Conservation (phyloP, 1,284 basidiomycete species). For the Microbotryum violaceum region DNA sequence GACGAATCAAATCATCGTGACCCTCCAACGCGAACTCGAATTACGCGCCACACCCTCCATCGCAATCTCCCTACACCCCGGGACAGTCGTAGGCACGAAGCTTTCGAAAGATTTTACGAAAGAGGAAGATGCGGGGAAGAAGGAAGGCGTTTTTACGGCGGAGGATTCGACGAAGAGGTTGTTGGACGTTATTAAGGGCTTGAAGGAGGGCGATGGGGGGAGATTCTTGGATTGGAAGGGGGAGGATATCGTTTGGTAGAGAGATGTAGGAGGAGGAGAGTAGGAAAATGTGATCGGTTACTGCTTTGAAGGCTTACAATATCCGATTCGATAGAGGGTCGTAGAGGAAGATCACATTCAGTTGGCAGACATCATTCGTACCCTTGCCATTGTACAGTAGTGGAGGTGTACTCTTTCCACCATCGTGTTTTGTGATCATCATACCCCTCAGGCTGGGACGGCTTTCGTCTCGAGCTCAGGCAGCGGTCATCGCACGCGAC, state of each 20-base stretch:
- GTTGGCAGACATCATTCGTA: too few relatives aligned
- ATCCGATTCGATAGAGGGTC: too few relatives aligned
- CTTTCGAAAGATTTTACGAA: conserved; percentile 34
- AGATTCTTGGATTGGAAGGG: conserved; percentile 46
- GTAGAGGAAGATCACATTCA: too few relatives aligned
- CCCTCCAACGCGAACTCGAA: conserved; percentile 35
- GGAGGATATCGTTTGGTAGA: conserved; percentile 32
- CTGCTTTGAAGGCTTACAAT: too few relatives aligned
- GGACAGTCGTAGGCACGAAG: conserved; percentile 35
- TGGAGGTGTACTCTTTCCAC: too few relatives aligned
- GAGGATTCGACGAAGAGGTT: conserved; percentile 55
- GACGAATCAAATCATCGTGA: conserved; percentile 39
- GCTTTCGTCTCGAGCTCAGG: too few relatives aligned
- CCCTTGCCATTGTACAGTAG: too few relatives aligned
- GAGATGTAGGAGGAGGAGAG: too few relatives aligned
- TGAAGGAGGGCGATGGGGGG: conserved; percentile 51
- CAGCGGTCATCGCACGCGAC: too few relatives aligned
- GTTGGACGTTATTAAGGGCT: conserved; percentile 49
- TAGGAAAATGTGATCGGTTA: too few relatives aligned
- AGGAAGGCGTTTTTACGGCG: conserved; percentile 39
- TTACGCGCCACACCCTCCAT: conserved; percentile 20
- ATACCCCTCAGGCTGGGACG: too few relatives aligned
- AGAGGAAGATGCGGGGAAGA: conserved; percentile 26
- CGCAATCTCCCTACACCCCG: conserved; percentile 34
- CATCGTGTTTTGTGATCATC: too few relatives aligned